phyloP scores from a whole-genome alignment of 306 rosid genomes.

The Gleditsia sinensis region DNA sequence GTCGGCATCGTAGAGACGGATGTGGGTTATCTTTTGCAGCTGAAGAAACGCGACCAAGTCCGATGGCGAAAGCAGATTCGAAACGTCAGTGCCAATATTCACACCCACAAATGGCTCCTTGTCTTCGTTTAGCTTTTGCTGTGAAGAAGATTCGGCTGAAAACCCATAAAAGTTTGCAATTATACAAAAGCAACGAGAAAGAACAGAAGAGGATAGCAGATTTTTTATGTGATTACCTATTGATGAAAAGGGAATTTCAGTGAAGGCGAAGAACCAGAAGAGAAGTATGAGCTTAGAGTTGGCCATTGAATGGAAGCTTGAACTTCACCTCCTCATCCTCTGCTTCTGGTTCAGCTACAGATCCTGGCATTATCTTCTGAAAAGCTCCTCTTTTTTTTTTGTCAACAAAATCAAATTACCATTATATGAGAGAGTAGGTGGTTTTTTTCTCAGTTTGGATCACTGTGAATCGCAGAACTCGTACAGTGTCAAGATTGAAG shows the following conservation, averaged over 20 bases:
- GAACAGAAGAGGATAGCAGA: neutral
- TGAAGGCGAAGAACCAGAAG: neutral
- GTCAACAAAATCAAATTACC: neutral
- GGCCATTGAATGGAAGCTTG: slow-evolving; percentile 57
- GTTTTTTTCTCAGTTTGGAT: slow-evolving; percentile 8
- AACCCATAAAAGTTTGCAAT: neutral
- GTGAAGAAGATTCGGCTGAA: slow-evolving; percentile 43
- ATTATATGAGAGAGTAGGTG: neutral
- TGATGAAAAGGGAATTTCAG: slow-evolving; percentile 17
- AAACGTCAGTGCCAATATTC: slow-evolving; percentile 79
- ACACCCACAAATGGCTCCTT: slow-evolving; percentile 73
- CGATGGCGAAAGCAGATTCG: slow-evolving; percentile 56
- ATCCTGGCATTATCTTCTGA: slow-evolving; percentile 66
- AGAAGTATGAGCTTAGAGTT: slow-evolving; percentile 32
- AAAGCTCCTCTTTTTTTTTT: neutral
- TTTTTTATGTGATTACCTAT: slow-evolving; percentile 43
- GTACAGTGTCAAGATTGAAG: neutral
- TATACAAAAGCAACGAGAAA: neutral
- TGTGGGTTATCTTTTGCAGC: slow-evolving; percentile 62
- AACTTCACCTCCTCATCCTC: slow-evolving; percentile 51
- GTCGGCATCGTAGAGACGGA: slow-evolving; percentile 81
- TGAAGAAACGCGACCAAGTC: slow-evolving; percentile 61
- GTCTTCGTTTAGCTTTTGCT: slow-evolving; percentile 31
- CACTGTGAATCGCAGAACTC: slow-evolving; percentile 11
- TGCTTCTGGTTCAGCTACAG: slow-evolving; percentile 51